Evolutionary conservation across 306 rosid genomes (phyloP), one percentile per base, ranked within the genome.

Genomic region (Trifolium dubium): DNA sequence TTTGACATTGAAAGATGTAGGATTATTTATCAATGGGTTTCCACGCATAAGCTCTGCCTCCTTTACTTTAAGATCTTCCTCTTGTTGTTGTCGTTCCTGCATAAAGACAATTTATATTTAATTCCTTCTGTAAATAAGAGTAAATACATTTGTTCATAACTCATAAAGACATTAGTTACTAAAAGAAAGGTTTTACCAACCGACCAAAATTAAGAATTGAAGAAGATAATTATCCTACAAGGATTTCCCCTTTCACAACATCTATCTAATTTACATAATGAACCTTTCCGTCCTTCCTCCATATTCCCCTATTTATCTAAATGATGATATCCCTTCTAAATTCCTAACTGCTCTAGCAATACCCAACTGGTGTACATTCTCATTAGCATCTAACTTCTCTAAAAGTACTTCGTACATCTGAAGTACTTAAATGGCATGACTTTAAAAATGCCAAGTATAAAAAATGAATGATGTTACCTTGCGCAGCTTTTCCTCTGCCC

Each of bases 11-110:
- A 89, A 92, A 10, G 96, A 79, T 43, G 93, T 74, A 30, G 96
- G 79, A 77, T 83, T 85, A 64, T 92, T 92, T 11, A 92, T 84
- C 84, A 92, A 71, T 15, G 98, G 96, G 67, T 92, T 92, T 69
- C 98, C 98, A 32, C 89, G 86, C 32, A 92, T 86, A 47, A 90
- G 90, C 85, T 92, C 94, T 11, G 88, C 89, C 80, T 92, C 98
- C 88, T 92, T 92, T 51, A 67, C 90, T 85, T 84, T 88, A n/a
- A 92, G 98, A 73, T 90, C 98, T 85, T 94, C 99, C 74, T 90
- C 96, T 51, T 88, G 82, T 51, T 87, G 61, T 61, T 70, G 85
- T 23, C 84, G 83, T 62, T 94, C 97, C 97, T 94, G 73, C 30
- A 82, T 19, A 71, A 4, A 82, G 62, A 75, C 18, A 77, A 69